A percentile compares a stretch with the other conserved stretches of the same genome.
phyloP scores from a whole-genome alignment of 192 early-diverging fungal genomes.

The Phycomyces blakesleeanus region DNA sequence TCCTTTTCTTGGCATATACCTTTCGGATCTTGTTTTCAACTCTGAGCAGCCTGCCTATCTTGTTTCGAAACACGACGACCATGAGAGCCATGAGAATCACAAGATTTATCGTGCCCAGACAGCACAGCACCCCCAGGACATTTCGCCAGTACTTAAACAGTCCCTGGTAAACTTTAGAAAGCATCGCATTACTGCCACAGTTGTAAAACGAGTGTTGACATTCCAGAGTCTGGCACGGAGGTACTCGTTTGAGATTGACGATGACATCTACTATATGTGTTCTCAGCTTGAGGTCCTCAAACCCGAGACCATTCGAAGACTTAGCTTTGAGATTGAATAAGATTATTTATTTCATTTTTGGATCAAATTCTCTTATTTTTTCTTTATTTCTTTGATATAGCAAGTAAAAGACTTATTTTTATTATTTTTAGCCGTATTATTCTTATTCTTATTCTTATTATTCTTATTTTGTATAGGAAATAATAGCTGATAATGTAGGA shows the following conservation, averaged over 20 bases:
- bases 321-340: constrained; percentile 19
- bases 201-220: constrained; percentile 53
- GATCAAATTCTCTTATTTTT: not conserved
- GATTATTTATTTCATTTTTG: not conserved
- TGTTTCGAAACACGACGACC: constrained; percentile 4
- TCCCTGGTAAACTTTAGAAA: constrained; percentile 58
- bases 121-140: not conserved
- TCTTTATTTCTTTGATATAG: not conserved
- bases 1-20: constrained; percentile 57
- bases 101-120: not conserved
- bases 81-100: constrained; percentile 7
- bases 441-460: too few species aligned
- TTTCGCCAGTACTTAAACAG: constrained; percentile 25
- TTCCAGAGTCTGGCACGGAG: constrained; percentile 48
- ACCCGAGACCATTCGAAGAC: constrained; percentile 22
- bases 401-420: not conserved
- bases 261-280: constrained; percentile 35
- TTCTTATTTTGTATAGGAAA: too few species aligned
- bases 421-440: too few species aligned
- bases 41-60: constrained; percentile 44
- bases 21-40: constrained; percentile 58
- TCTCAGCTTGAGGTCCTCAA: constrained; percentile 21
- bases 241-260: constrained; percentile 46
- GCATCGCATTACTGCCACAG: constrained; percentile 51
- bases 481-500: too few species aligned